Conservation (phyloP, 2,329 filamentous ascomycete genomes). For the Fusarium succisae region DNA sequence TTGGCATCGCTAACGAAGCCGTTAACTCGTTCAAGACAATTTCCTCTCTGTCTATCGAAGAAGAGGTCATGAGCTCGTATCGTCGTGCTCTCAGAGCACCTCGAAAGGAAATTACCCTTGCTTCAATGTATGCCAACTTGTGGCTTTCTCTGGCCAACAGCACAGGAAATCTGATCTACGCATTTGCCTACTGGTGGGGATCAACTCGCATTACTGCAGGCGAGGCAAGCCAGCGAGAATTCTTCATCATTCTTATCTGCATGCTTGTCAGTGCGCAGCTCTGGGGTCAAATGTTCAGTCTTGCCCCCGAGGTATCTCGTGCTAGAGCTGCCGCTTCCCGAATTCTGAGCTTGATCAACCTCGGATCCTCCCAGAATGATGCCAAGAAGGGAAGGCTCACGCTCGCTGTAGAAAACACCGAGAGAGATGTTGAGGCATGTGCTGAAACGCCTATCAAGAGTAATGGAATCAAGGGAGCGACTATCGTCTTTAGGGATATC, state of each 20-base stretch:
- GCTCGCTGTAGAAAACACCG: conserved; percentile 7
- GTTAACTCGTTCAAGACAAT: conserved; percentile 73
- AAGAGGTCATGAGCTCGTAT: conserved; percentile 63
- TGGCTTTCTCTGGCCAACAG: conserved; percentile 70
- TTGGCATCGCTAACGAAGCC: conserved; percentile 73
- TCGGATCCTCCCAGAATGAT: conserved; percentile 48
- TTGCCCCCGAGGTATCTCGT: conserved; percentile 78
- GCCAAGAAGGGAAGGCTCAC: conserved; percentile 21
- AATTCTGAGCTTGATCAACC: conserved; percentile 62
- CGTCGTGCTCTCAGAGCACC: conserved; percentile 59
- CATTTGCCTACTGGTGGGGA: conserved; percentile 84
- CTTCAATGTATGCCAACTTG: conserved; percentile 62
- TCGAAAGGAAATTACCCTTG: conserved; percentile 63
- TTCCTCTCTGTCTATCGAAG: conserved; percentile 63
- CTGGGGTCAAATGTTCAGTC: conserved; percentile 78
- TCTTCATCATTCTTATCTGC: conserved; percentile 77
- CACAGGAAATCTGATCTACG: conserved; percentile 74
- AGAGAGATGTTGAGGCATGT: conserved; percentile 53
- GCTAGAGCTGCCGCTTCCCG: conserved; percentile 69
- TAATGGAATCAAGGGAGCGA: conserved; percentile 49
- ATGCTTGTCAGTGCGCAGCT: conserved; percentile 78
- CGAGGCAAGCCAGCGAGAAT: conserved; percentile 71
- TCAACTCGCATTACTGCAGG: conserved; percentile 74
- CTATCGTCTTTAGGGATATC: conserved; percentile 66
- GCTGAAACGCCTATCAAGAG: conserved; percentile 42